These are phyloP conservation scores for Pseudogymnoascus sp. DNA, from an alignment of 2,329 filamentous ascomycete genomes.

Conservation along the genomic window DNA sequence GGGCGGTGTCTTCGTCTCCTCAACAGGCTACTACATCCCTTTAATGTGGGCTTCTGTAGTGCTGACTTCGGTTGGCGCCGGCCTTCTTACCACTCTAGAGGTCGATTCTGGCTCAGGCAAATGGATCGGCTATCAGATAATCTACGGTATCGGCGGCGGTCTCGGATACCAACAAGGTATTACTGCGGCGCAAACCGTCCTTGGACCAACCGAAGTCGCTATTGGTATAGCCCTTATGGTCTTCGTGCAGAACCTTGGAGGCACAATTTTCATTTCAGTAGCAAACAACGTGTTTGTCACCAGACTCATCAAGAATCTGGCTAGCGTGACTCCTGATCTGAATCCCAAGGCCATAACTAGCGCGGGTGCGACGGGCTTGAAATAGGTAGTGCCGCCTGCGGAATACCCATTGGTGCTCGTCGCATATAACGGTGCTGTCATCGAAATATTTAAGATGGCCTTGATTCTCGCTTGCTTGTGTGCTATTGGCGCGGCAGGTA, in stretches of 20 bases:
- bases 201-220: slow-evolving; percentile 31
- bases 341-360: slow-evolving; percentile 21
- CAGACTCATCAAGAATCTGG: slow-evolving; percentile 21
- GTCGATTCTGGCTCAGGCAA: slow-evolving; percentile 25
- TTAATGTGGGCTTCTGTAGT: slow-evolving; percentile 1
- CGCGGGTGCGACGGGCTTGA: slow-evolving; percentile 29
- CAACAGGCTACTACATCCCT: slow-evolving; percentile 24
- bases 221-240: slow-evolving; percentile 36
- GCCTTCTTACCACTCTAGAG: slow-evolving; percentile 32
- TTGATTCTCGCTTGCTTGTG: too few relatives aligned
- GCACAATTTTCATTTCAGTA: slow-evolving; percentile 39
- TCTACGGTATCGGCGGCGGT: slow-evolving; percentile 25
- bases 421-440: too few relatives aligned
- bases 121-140: slow-evolving; percentile 26
- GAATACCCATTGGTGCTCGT: too few relatives aligned
- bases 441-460: too few relatives aligned
- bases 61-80: slow-evolving; percentile 29
- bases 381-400: too few relatives aligned
- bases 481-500: too few relatives aligned
- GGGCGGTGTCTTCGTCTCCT: slow-evolving; percentile 23
- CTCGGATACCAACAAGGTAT: slow-evolving; percentile 25
- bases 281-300: slow-evolving; percentile 36
- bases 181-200: slow-evolving; percentile 24
- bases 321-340: slow-evolving; percentile 17
- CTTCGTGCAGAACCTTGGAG: slow-evolving; percentile 36